A percentile compares a stretch with the other conserved stretches of the same genome.
Conservation (phyloP, 2,329 filamentous ascomycete species). For the Albifimbria verrucaria region DNA sequence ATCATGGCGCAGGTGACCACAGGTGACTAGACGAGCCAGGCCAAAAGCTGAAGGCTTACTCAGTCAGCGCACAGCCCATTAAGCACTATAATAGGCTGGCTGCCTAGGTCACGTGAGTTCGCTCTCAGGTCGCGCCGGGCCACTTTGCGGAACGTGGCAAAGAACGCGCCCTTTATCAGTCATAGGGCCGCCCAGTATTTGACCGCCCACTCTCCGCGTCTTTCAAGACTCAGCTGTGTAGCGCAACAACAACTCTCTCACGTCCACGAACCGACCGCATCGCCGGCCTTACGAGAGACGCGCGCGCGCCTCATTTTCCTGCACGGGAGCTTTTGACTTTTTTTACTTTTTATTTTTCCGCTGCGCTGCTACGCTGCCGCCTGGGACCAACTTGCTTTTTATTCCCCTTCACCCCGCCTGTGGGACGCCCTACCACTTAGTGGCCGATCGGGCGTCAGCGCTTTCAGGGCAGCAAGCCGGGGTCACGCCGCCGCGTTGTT, state of each 20-base stretch:
- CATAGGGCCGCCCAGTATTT: slow-evolving; percentile 1
- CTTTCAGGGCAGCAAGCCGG: neutral
- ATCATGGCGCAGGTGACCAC: neutral
- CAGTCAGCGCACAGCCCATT: neutral
- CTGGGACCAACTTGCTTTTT: neutral
- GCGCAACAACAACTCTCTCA: no score
- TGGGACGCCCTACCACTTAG: neutral
- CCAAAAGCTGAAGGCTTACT: neutral
- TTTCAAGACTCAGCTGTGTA: neutral
- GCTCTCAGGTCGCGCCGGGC: slow-evolving; percentile 29
- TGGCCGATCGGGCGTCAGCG: neutral
- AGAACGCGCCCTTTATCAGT: slow-evolving; percentile 13
- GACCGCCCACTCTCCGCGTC: neutral
- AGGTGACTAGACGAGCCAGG: neutral
- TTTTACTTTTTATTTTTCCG: neutral
- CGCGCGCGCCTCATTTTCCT: no score
- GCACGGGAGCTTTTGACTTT: no score
- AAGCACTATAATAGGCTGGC: slow-evolving; percentile 11
- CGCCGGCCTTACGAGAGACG: no score
- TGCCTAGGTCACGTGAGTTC: slow-evolving; percentile 37
- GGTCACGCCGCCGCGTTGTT: neutral
- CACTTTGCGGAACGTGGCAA: slow-evolving; percentile 12
- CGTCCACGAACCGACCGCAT: no score
- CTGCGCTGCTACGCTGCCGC: neutral
- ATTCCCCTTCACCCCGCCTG: neutral